Evolutionary conservation across 179 eudicot genomes (phyloP), one percentile per base, ranked within the genome.

Genomic region (Corrigiola litoralis): DNA sequence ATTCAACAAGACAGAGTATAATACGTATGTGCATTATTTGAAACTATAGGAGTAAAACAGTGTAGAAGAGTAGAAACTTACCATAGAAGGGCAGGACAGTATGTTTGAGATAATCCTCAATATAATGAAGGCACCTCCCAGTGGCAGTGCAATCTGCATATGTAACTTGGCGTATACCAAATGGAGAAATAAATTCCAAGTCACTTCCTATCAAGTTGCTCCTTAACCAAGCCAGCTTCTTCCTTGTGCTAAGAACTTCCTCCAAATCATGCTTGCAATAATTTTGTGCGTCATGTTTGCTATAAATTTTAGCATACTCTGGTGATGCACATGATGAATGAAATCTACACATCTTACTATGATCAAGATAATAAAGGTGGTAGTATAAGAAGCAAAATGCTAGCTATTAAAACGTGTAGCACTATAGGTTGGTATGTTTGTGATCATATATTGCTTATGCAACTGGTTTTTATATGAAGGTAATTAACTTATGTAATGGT

Each of bases 91-190:
- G 92, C 18, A 86, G 85, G 33, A 84, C 72, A 41, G 73, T 65
- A 5, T 65, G 36, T 34, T 70, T 47, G 78, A 86, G 77, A 29
- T 75, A 79, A 49, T 81, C 64, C 63, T 86, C 92, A 2, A 86
- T 70, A 56, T 62, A 81, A 7, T 12, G 78, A 32, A 86, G 81
- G 29, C 75, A 66, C 18, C 86, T 61, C 36, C 82, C 83, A 2
- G 79, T 73, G 63, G 92, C 88, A 6, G 86, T 86, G 42, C 80
- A 81, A 52, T 86, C 92, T 3, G 88, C 79, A 38, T 86, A 81
- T 5, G 83, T 81, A 53, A 86, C 64, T 48, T 60, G 61, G n/a
- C 92, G 86, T 37, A 40, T 65, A 11, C 92, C 88, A 6, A 81
- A 84, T 1, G 92, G 86, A 9, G 88, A 53, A 17, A 73, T 25